Evolutionary conservation across 495 filamentous ascomycete genomes (phyloP).

Genomic region (Talaromyces trachyspermus): DNA sequence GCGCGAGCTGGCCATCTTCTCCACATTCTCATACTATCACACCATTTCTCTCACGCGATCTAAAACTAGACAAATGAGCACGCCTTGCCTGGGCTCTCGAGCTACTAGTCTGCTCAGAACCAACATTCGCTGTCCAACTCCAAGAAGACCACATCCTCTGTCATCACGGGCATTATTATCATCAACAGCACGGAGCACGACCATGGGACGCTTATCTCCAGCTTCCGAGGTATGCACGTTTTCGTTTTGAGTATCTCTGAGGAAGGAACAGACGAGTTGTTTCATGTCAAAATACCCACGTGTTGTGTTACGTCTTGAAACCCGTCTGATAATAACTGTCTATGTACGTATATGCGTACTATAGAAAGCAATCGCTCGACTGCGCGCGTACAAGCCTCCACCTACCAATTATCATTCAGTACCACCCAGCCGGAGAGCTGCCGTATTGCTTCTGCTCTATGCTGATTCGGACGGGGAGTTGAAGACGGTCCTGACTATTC

Average conservation of each 20-base stretch:
- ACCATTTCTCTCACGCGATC: too few species aligned
- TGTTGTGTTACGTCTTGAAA: background rate
- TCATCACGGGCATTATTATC: background rate
- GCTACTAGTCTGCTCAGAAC: too few species aligned
- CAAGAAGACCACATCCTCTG: background rate
- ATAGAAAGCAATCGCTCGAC: constrained; percentile 68
- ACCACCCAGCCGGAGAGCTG: constrained; percentile 66
- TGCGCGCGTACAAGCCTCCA: constrained; percentile 62
- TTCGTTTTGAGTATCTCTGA: background rate
- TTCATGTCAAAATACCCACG: too few species aligned
- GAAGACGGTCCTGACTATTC: constrained; percentile 78
- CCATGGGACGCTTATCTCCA: constrained; percentile 5
- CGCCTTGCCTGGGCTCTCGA: background rate
- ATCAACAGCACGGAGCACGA: background rate
- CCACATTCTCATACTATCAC: too few species aligned
- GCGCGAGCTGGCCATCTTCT: constrained; percentile 46
- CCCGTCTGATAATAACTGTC: background rate
- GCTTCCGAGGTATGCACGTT: constrained; percentile 2
- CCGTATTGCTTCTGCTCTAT: constrained; percentile 79
- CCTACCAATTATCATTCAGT: constrained; percentile 54
- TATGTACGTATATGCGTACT: background rate
- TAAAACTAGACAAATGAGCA: background rate
- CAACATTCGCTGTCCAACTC: background rate
- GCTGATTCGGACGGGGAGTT: constrained; percentile 71
- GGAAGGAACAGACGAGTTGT: too few species aligned